Conservation (phyloP, 1,284 basidiomycete species). For the Cutaneotrichosporon cavernicola region DNA sequence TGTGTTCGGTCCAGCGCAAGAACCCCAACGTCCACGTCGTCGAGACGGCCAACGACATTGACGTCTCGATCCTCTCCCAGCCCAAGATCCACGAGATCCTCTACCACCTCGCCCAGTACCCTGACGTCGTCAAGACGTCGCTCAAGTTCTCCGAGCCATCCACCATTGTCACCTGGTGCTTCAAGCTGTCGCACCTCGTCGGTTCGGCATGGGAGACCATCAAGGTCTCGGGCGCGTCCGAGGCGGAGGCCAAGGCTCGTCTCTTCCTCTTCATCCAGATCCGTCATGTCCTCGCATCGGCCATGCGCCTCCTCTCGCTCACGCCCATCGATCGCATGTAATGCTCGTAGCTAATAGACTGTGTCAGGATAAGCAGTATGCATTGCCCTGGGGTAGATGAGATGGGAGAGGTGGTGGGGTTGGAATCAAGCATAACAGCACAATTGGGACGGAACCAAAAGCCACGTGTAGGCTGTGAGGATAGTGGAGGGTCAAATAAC, state of each 20-base stretch:
- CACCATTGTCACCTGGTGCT: constrained; percentile 66
- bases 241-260: constrained; percentile 74
- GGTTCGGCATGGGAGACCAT: constrained; percentile 53
- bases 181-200: constrained; percentile 54
- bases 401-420: neutral
- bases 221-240: constrained; percentile 72
- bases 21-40: constrained; percentile 80
- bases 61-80: constrained; percentile 67
- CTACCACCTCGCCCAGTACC: constrained; percentile 83
- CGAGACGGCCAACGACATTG: constrained; percentile 63
- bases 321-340: constrained; percentile 90
- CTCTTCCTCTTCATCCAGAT: constrained; percentile 88
- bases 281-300: constrained; percentile 79
- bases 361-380: neutral
- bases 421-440: too few relatives aligned
- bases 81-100: constrained; percentile 82
- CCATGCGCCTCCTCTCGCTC: constrained; percentile 84
- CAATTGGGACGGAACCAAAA: neutral
- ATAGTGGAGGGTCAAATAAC: neutral
- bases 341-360: neutral
- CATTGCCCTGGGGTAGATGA: neutral
- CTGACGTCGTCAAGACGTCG: constrained; percentile 82
- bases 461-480: neutral
- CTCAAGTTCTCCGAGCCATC: constrained; percentile 85
- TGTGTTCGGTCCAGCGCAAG: constrained; percentile 89